A percentile compares a stretch with the other conserved stretches of the same genome.
Conservation (phyloP, 1,139 yeast species). For the Kodamaea arcana region DNA sequence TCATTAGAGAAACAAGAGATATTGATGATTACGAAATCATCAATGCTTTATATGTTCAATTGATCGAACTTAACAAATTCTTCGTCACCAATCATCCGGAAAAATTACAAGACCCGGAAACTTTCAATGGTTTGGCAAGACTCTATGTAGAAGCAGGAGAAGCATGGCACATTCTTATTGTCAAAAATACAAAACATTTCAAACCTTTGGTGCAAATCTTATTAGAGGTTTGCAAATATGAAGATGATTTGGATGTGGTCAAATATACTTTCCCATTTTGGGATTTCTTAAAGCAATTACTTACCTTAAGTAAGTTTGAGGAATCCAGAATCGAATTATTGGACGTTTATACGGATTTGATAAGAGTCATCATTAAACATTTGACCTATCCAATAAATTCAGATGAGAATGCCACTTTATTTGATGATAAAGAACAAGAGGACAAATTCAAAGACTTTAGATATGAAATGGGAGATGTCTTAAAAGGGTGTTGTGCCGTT, state of each 20-base stretch:
- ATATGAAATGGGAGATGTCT: constrained; percentile 94
- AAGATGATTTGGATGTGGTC: constrained; percentile 82
- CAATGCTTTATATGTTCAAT: constrained; percentile 62
- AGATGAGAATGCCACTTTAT: constrained; percentile 37
- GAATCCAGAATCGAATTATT: constrained; percentile 54
- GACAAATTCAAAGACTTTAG: constrained; percentile 92
- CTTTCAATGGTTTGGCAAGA: constrained; percentile 68
- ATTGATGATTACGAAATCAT: constrained; percentile 59
- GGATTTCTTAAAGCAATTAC: constrained; percentile 76
- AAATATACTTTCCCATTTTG: constrained; percentile 91
- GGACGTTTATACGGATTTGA: constrained; percentile 61
- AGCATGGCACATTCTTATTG: constrained; percentile 87
- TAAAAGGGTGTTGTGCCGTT: constrained; percentile 91
- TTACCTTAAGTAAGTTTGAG: constrained; percentile 58
- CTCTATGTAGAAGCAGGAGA: constrained; percentile 92
- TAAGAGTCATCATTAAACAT: constrained; percentile 65
- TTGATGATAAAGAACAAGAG: constrained; percentile 71
- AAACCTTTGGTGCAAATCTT: constrained; percentile 73
- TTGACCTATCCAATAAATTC: constrained; percentile 66
- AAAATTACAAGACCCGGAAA: constrained; percentile 61
- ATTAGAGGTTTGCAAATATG: constrained; percentile 56
- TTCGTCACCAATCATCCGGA: constrained; percentile 28
- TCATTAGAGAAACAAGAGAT: constrained; percentile 78
- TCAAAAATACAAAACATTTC: constrained; percentile 68
- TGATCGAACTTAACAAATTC: constrained; percentile 56